phyloP scores from a whole-genome alignment of 148 eudicot genomes.

The Rheum nobile region DNA sequence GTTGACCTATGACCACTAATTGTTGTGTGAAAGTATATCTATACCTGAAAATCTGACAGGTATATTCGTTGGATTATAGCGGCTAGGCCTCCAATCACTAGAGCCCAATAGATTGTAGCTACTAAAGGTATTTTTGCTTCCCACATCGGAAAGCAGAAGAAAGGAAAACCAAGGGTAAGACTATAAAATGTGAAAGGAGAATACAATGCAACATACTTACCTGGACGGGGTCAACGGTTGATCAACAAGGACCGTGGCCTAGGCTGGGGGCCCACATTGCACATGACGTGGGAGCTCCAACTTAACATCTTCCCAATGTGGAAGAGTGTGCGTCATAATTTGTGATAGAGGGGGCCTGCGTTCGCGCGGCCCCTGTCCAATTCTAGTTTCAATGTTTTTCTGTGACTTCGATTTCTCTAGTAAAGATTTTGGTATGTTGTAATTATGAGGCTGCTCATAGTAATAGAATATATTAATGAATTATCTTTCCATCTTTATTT shows the following conservation, averaged over 20 bases:
- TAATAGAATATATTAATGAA: too few species aligned
- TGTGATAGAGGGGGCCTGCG: conserved; percentile 63
- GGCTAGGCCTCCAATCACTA: background rate
- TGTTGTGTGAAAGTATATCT: too few species aligned
- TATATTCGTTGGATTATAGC: too few species aligned
- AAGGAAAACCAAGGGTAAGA: background rate
- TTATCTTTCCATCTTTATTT: too few species aligned
- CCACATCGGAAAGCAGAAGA: conserved; percentile 1
- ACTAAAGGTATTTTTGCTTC: background rate
- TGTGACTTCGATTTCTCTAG: too few species aligned
- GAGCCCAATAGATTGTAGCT: background rate
- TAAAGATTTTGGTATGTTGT: too few species aligned
- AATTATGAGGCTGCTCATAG: too few species aligned
- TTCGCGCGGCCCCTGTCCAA: conserved; percentile 56
- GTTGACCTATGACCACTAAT: too few species aligned
- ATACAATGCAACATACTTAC: background rate
- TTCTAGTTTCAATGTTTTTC: background rate
- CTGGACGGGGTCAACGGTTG: background rate
- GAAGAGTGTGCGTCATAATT: conserved; percentile 70
- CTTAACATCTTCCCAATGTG: background rate
- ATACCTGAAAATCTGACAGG: too few species aligned
- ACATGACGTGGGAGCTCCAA: background rate
- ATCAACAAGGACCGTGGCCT: conserved; percentile 3
- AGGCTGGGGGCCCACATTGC: conserved; percentile 1
- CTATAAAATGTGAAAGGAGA: background rate